A percentile compares a stretch with the other conserved stretches of the same genome.
Conservation (phyloP, 306 rosid genomes). For the Pyrus pyrifolia region DNA sequence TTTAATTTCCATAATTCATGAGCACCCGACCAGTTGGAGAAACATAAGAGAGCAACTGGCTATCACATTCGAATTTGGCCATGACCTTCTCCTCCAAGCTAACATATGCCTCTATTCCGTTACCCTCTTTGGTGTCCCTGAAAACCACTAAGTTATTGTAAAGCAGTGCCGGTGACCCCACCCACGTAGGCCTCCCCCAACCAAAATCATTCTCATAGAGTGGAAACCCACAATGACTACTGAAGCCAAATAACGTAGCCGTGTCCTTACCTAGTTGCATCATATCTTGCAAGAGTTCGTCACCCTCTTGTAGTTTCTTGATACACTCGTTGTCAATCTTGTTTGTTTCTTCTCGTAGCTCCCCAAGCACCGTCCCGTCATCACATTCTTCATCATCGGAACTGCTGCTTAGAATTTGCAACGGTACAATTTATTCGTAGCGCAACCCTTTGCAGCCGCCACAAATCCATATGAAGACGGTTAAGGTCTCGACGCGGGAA, state of each 20-base stretch:
- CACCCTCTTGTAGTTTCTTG: background rate
- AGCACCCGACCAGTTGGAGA: background rate
- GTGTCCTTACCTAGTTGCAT: background rate
- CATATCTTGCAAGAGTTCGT: background rate
- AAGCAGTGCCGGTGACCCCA: background rate
- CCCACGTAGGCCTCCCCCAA: constrained; percentile 28
- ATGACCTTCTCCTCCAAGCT: constrained; percentile 1
- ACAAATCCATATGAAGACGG: background rate
- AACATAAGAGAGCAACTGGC: background rate
- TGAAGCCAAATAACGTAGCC: background rate
- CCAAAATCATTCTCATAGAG: constrained; percentile 25
- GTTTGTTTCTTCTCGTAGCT: constrained; percentile 11
- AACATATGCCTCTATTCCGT: constrained; percentile 12
- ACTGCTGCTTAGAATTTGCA: background rate
- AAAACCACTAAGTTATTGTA: constrained; percentile 1
- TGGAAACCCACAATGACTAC: constrained; percentile 21
- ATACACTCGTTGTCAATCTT: background rate
- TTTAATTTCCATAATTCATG: too few relatives aligned
- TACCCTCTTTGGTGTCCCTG: constrained; percentile 1
- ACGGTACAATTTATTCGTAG: background rate
- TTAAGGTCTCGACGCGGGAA: background rate
- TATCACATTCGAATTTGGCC: constrained; percentile 8
- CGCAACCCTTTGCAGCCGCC: background rate
- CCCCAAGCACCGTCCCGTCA: background rate
- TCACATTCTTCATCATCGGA: background rate